Percentiles rank a stretch among this genome's conserved stretches.
Evolutionary conservation across 2,329 filamentous ascomycete genomes (phyloP).

Genomic region (Diaporthe sp.): DNA sequence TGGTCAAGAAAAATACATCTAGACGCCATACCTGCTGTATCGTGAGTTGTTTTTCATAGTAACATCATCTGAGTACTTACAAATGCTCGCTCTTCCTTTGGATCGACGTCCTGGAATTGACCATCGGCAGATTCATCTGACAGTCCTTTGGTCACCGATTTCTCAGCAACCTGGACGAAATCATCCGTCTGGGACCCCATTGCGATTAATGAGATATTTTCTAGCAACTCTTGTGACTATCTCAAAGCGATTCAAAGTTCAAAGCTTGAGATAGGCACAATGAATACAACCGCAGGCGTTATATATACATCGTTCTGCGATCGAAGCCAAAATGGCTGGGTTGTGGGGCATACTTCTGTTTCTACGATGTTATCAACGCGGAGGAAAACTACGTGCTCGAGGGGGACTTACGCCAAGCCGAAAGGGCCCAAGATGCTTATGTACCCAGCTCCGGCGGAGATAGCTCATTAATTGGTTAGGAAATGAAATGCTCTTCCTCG

Average conservation of each 20-base stretch:
- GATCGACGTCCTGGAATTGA: neutral
- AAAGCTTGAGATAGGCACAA: no score
- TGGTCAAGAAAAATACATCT: slow-evolving; percentile 15
- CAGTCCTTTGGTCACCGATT: neutral
- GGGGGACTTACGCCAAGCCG: neutral
- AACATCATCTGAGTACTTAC: neutral
- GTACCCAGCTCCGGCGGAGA: neutral
- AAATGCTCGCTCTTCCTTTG: slow-evolving; percentile 26
- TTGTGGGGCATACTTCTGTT: neutral
- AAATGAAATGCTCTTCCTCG: no score
- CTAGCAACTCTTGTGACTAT: fast-evolving
- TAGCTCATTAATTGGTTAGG: no score
- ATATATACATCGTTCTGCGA: neutral
- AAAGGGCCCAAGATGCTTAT: neutral
- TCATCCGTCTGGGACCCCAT: neutral
- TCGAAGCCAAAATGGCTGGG: neutral
- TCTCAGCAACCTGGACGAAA: neutral
- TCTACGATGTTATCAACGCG: slow-evolving; percentile 14
- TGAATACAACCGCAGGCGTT: neutral
- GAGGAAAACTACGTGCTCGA: slow-evolving; percentile 10
- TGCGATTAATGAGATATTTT: no score
- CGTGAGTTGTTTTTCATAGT: neutral
- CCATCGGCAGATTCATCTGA: neutral
- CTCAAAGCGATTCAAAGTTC: neutral
- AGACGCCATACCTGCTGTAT: slow-evolving; percentile 13